Percentiles rank a stretch among this genome's conserved stretches.
Conservation (phyloP, 108 stramenopile genomes). For the Skeletonema tropicum region DNA sequence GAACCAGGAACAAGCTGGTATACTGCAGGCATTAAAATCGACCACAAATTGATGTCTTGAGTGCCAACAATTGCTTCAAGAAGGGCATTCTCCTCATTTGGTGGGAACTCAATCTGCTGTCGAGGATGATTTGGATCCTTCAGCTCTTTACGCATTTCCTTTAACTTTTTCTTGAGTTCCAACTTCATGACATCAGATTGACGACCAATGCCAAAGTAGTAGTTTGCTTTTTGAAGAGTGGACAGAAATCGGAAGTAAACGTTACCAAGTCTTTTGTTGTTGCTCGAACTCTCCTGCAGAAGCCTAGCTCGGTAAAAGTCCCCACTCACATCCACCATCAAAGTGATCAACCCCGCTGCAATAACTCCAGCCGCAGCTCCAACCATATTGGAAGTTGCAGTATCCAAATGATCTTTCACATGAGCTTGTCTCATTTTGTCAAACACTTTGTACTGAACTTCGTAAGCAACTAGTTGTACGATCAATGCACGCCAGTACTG, state of each 20-base stretch:
- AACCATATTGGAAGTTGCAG: conserved; percentile 31
- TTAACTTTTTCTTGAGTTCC: conserved; percentile 26
- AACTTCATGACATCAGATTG: conserved; percentile 15
- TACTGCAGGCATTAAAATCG: conserved; percentile 55
- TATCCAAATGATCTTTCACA: conserved; percentile 42
- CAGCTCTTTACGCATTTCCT: conserved; percentile 7
- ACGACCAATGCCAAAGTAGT: conserved; percentile 32
- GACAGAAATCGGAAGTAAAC: conserved; percentile 8
- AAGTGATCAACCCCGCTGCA: conserved; percentile 21
- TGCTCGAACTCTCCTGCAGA: conserved; percentile 1
- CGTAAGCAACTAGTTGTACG: conserved; percentile 58
- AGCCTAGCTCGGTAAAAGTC: conserved; percentile 34
- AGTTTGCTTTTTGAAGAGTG: not conserved
- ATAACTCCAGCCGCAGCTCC: conserved; percentile 47
- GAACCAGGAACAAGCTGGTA: conserved; percentile 64
- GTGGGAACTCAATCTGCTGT: conserved; percentile 19
- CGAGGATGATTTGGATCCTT: conserved; percentile 27
- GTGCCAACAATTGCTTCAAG: conserved; percentile 42
- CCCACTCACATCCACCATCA: conserved; percentile 16
- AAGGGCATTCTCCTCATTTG: conserved; percentile 40
- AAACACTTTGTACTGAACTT: conserved; percentile 46
- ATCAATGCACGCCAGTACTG: conserved; percentile 52
- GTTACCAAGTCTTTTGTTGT: conserved; percentile 14
- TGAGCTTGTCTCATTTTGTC: conserved; percentile 3
- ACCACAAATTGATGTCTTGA: conserved; percentile 45